Evolutionary conservation across 352 stramenopile genomes (phyloP).

Genomic region (Phytophthora aleatoria): DNA sequence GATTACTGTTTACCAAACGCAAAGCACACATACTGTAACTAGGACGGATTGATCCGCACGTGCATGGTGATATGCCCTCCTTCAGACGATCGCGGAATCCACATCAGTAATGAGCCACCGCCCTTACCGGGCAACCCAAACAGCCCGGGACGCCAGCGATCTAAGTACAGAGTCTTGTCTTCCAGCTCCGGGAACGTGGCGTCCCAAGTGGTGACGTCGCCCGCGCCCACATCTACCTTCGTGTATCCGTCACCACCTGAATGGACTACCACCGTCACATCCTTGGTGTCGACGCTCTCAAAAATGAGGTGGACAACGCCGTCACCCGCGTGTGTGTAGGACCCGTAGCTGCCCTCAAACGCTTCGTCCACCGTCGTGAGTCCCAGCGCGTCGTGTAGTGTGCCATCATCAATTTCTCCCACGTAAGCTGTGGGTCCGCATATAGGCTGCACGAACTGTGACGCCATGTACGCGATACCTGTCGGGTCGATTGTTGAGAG

Average conservation of each 20-base stretch:
- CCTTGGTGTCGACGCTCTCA: slow-evolving; percentile 37
- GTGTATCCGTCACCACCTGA: slow-evolving; percentile 28
- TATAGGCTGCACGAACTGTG: slow-evolving; percentile 57
- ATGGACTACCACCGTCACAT: slow-evolving; percentile 36
- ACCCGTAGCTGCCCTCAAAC: slow-evolving; percentile 41
- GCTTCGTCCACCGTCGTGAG: slow-evolving; percentile 35
- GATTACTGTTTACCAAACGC: background rate
- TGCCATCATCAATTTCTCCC: slow-evolving; percentile 50
- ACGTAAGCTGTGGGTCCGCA: slow-evolving; percentile 49
- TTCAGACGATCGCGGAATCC: slow-evolving; percentile 35
- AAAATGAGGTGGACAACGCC: slow-evolving; percentile 37
- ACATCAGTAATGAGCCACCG: slow-evolving; percentile 32
- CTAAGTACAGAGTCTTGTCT: slow-evolving; percentile 45
- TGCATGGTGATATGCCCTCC: slow-evolving; percentile 50
- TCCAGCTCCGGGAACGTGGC: slow-evolving; percentile 33
- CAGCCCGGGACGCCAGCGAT: slow-evolving; percentile 42
- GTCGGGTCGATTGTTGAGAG: slow-evolving; percentile 45
- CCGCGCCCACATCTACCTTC: slow-evolving; percentile 26
- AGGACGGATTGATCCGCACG: slow-evolving; percentile 47
- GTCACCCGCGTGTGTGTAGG: slow-evolving; percentile 31
- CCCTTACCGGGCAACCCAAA: slow-evolving; percentile 24
- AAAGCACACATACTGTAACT: slow-evolving; percentile 3
- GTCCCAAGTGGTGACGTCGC: slow-evolving; percentile 31
- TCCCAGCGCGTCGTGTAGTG: slow-evolving; percentile 39
- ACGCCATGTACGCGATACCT: slow-evolving; percentile 48